Evolutionary conservation across 805 yeast genomes (phyloP).

Genomic region (Cyberlindnera mrakii): DNA sequence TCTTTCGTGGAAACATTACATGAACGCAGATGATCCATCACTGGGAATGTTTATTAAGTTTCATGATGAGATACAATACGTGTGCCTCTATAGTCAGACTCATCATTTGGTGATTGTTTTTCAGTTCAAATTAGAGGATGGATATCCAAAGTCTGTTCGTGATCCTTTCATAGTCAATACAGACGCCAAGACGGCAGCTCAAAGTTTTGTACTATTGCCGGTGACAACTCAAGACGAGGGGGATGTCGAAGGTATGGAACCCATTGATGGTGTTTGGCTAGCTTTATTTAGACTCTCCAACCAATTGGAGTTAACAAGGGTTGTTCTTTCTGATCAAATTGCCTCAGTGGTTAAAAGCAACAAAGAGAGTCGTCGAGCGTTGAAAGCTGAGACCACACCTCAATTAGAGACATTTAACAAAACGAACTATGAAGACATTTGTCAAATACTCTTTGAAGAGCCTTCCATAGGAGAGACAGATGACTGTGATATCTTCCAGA

Average conservation of each 20-base stretch:
- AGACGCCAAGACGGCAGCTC: constrained; percentile 1
- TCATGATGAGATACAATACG: constrained; percentile 15
- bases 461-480: neutral
- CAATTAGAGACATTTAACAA: neutral
- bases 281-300: constrained; percentile 8
- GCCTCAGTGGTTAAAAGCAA: constrained; percentile 1
- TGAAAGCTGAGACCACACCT: neutral
- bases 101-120: constrained; percentile 28
- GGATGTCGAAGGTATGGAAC: constrained; percentile 1
- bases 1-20: constrained; percentile 69
- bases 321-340: neutral
- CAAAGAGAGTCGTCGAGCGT: neutral
- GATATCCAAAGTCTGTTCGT: constrained; percentile 30
- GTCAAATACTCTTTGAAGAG: neutral
- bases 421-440: constrained; percentile 4
- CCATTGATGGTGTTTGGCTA: constrained; percentile 1
- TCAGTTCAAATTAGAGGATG: constrained; percentile 29
- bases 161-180: constrained; percentile 28
- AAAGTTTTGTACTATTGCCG: constrained; percentile 4
- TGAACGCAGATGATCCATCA: constrained; percentile 50
- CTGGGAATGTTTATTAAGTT: constrained; percentile 32
- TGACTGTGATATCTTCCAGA: constrained; percentile 12
- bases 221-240: neutral
- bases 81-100: constrained; percentile 25
- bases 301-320: constrained; percentile 1